Evolutionary conservation across 495 filamentous ascomycete species (phyloP).

Genomic region (Monascus purpureus): DNA sequence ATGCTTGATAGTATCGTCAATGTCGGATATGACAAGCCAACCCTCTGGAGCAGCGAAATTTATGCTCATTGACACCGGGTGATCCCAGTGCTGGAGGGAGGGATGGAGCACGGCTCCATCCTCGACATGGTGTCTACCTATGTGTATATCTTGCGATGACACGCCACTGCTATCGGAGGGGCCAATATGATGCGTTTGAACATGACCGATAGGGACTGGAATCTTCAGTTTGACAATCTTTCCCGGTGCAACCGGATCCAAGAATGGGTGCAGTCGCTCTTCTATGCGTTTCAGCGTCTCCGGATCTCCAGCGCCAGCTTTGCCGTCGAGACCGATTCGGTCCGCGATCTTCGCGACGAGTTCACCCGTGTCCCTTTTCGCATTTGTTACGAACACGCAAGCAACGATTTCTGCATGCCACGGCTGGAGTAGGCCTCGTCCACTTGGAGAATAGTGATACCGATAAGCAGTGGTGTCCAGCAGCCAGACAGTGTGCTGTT

Average conservation of each 20-base stretch:
- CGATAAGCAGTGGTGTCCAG: slow-evolving; percentile 82
- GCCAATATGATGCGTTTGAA: slow-evolving; percentile 42
- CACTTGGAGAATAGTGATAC: slow-evolving; percentile 8
- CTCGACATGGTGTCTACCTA: slow-evolving; percentile 17
- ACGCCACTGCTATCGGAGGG: slow-evolving; percentile 60
- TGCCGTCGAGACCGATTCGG: slow-evolving; percentile 49
- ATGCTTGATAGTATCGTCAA: slow-evolving; percentile 93
- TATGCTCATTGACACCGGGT: slow-evolving; percentile 43
- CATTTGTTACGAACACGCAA: slow-evolving; percentile 60
- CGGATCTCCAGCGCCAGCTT: slow-evolving; percentile 40
- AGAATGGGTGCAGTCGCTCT: slow-evolving; percentile 57
- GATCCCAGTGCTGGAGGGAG: slow-evolving; percentile 23
- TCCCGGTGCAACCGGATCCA: slow-evolving; percentile 59
- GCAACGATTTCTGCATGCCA: slow-evolving; percentile 76
- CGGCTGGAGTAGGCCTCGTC: slow-evolving; percentile 15
- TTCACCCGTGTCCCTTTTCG: slow-evolving; percentile 48
- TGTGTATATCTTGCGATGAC: slow-evolving; percentile 39
- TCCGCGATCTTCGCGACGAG: slow-evolving; percentile 58
- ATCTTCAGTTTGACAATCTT: slow-evolving; percentile 47
- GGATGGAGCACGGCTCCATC: slow-evolving; percentile 22
- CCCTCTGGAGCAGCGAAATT: slow-evolving; percentile 63
- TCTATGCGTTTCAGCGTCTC: slow-evolving; percentile 51
- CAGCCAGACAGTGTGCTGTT: slow-evolving; percentile 65
- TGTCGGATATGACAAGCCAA: slow-evolving; percentile 81
- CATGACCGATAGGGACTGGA: slow-evolving; percentile 22